Percentiles rank a stretch among this genome's conserved stretches.
Evolutionary conservation across 2,329 filamentous ascomycete species (phyloP).

Genomic region (Geoglossum cookeanum): DNA sequence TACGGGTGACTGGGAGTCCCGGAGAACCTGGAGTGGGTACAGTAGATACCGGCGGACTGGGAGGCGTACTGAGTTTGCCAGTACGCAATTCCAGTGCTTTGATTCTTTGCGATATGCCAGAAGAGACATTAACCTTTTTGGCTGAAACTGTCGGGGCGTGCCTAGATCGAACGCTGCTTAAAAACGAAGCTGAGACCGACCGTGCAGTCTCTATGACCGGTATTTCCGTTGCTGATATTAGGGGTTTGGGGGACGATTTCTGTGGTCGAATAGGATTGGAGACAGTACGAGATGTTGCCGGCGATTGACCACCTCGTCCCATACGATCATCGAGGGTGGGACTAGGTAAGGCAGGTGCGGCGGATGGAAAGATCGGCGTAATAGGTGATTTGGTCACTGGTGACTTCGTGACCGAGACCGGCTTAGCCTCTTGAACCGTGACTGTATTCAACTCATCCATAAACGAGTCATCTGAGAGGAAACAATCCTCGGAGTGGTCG

Average conservation of each 20-base stretch:
- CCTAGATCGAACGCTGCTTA: background rate
- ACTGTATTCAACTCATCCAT: conserved; percentile 75
- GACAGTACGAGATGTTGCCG: conserved; percentile 12
- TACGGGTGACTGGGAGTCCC: background rate
- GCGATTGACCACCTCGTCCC: conserved; percentile 7
- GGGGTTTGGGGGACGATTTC: background rate
- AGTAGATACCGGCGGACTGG: conserved; percentile 8
- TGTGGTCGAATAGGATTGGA: conserved; percentile 19
- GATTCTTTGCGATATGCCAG: conserved; percentile 84
- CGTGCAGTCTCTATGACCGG: conserved; percentile 1
- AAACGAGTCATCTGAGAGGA: conserved; percentile 56
- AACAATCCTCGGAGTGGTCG: conserved; percentile 25
- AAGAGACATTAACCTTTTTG: conserved; percentile 69
- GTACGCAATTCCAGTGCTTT: conserved; percentile 73
- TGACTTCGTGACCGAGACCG: conserved; percentile 63
- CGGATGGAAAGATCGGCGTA: conserved; percentile 36
- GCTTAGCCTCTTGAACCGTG: conserved; percentile 65
- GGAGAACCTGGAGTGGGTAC: conserved; percentile 9
- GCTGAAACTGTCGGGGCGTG: conserved; percentile 21
- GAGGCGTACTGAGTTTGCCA: conserved; percentile 20
- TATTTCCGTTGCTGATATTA: background rate
- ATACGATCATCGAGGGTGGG: conserved; percentile 8
- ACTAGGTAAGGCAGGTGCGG: background rate
- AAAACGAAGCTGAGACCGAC: conserved; percentile 1
- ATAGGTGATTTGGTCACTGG: conserved; percentile 72